These are phyloP conservation scores for Agaricus sinodeliciosus DNA, from an alignment of 768 basidiomycete genomes.

Conservation along the genomic window DNA sequence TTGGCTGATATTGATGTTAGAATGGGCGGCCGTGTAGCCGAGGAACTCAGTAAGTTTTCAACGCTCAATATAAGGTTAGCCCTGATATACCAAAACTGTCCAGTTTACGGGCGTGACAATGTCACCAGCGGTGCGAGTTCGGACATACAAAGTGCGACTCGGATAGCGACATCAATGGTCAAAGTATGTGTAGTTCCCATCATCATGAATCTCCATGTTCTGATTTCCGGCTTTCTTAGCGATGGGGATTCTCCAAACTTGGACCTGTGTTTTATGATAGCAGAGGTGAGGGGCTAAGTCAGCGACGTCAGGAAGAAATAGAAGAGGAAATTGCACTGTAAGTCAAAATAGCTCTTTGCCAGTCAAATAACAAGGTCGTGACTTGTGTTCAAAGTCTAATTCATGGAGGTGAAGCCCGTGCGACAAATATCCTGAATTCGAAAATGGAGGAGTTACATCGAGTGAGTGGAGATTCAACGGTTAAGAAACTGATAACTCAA, in stretches of 20 bases:
- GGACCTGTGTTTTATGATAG: slow-evolving; percentile 82
- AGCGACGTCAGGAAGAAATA: slow-evolving; percentile 74
- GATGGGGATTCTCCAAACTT: slow-evolving; percentile 78
- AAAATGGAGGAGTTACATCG: slow-evolving; percentile 72
- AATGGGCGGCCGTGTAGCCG: slow-evolving; percentile 93
- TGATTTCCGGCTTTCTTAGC: slow-evolving; percentile 28
- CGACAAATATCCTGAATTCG: slow-evolving; percentile 52
- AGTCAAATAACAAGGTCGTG: slow-evolving; percentile 11
- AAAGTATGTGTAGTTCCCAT: slow-evolving; percentile 46
- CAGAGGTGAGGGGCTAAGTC: slow-evolving; percentile 62
- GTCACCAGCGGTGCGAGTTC: slow-evolving; percentile 90
- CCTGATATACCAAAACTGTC: slow-evolving; percentile 11
- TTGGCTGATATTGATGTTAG: slow-evolving; percentile 83
- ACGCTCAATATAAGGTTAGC: not conserved
- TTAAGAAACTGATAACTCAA: not conserved
- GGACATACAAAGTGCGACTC: slow-evolving; percentile 77
- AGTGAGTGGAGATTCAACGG: slow-evolving; percentile 31
- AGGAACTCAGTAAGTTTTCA: slow-evolving; percentile 66
- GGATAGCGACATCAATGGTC: slow-evolving; percentile 81
- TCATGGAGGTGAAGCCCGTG: slow-evolving; percentile 63
- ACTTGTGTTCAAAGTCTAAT: slow-evolving; percentile 44
- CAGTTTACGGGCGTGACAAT: slow-evolving; percentile 83
- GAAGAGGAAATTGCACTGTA: slow-evolving; percentile 83
- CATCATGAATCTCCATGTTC: slow-evolving; percentile 1
- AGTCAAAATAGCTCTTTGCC: slow-evolving; percentile 23